Conservation (phyloP, 352 stramenopile genomes). For the Achlya hypogyna region DNA sequence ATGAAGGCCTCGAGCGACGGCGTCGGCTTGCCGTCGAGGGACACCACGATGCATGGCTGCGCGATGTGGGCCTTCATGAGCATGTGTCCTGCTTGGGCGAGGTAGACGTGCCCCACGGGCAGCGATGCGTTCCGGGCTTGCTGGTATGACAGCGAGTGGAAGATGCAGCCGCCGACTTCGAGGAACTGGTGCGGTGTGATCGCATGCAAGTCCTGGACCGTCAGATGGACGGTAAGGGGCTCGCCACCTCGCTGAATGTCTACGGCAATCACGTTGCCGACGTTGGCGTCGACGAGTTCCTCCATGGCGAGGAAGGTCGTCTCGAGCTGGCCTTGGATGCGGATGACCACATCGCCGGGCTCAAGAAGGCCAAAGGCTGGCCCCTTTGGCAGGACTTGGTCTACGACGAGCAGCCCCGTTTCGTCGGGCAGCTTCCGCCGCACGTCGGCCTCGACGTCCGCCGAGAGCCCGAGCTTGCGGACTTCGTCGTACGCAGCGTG, state of each 20-base stretch:
- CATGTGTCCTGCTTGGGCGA: constrained; percentile 86
- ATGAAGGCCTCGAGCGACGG: constrained; percentile 80
- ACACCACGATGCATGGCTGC: constrained; percentile 82
- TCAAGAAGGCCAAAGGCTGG: constrained; percentile 65
- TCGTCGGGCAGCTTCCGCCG: constrained; percentile 64
- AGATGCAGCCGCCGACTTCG: constrained; percentile 75
- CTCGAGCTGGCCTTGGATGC: constrained; percentile 57
- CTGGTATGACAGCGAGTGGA: constrained; percentile 85
- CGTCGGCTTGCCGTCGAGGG: constrained; percentile 83
- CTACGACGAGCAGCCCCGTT: constrained; percentile 85
- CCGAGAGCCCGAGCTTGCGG: constrained; percentile 55
- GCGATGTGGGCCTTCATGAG: constrained; percentile 81
- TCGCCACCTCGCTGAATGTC: constrained; percentile 68
- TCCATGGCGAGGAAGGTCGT: constrained; percentile 83
- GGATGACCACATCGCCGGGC: constrained; percentile 80
- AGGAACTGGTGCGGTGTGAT: constrained; percentile 80
- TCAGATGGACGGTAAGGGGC: constrained; percentile 34
- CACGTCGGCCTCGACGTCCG: constrained; percentile 58
- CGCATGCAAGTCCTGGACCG: constrained; percentile 63
- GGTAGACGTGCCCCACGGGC: constrained; percentile 62
- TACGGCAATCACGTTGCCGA: constrained; percentile 52
- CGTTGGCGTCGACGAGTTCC: constrained; percentile 57
- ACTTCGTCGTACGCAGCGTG: constrained; percentile 88
- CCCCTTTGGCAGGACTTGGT: constrained; percentile 77
- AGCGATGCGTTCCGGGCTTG: constrained; percentile 79